Conservation (phyloP, 2,329 filamentous ascomycete genomes). For the Calonectria henricotiae region DNA sequence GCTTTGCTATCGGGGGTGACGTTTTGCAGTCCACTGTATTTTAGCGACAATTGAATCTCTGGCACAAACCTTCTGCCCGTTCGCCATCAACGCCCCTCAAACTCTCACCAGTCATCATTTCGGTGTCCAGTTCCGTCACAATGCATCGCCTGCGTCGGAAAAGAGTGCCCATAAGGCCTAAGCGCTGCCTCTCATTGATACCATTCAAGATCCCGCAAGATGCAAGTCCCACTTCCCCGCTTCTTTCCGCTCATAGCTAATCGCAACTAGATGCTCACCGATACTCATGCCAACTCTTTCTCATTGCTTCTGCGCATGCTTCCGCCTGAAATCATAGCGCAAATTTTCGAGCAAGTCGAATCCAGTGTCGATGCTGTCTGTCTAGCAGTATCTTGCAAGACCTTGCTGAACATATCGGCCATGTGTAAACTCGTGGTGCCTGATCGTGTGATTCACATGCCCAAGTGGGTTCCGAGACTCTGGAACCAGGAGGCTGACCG, state of each 20-base stretch:
- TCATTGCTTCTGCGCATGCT: slow-evolving; percentile 42
- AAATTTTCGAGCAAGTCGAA: slow-evolving; percentile 44
- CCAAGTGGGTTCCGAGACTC: slow-evolving; percentile 26
- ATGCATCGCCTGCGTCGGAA: slow-evolving; percentile 21
- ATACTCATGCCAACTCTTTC: slow-evolving; percentile 17
- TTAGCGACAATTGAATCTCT: not conserved
- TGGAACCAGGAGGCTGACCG: too few species aligned
- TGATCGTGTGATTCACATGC: slow-evolving; percentile 35
- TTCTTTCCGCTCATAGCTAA: not conserved
- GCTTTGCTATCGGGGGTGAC: slow-evolving; percentile 7
- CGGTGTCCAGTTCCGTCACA: not conserved
- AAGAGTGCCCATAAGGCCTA: not conserved
- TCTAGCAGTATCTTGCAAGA: slow-evolving; percentile 48
- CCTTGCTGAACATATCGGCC: slow-evolving; percentile 44
- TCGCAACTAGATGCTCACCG: slow-evolving; percentile 34
- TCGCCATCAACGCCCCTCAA: not conserved
- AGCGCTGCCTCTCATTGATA: not conserved
- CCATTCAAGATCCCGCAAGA: slow-evolving; percentile 37
- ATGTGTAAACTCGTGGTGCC: slow-evolving; percentile 42
- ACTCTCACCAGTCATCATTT: not conserved
- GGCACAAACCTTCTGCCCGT: not conserved
- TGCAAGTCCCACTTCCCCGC: slow-evolving; percentile 33
- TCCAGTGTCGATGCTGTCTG: slow-evolving; percentile 38
- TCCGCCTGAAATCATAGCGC: slow-evolving; percentile 51
- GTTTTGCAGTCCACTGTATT: slow-evolving; percentile 7